phyloP scores from a whole-genome alignment of 2,329 filamentous ascomycete species.

The Colletotrichum endophyticum region DNA sequence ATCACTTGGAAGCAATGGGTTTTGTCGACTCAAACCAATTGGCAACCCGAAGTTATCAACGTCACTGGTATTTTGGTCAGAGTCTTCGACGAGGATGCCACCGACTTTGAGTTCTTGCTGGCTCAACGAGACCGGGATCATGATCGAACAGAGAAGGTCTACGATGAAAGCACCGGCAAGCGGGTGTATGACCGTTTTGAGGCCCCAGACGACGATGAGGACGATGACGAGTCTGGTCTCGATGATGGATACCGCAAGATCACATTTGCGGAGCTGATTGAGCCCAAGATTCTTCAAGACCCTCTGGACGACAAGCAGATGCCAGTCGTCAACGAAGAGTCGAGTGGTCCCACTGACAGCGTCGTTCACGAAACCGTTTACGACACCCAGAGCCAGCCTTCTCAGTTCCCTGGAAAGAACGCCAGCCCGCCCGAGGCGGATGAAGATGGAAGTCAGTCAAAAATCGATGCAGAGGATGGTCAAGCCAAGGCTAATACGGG shows the following conservation, averaged over 20 bases:
- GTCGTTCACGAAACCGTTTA: slow-evolving; percentile 26
- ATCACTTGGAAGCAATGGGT: slow-evolving; percentile 72
- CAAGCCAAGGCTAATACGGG: slow-evolving; percentile 10
- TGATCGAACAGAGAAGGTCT: slow-evolving; percentile 60
- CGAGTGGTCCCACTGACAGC: slow-evolving; percentile 22
- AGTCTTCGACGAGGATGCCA: slow-evolving; percentile 56
- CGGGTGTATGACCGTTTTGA: slow-evolving; percentile 82
- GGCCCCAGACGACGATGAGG: slow-evolving; percentile 67
- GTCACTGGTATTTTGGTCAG: slow-evolving; percentile 72
- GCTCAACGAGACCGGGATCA: slow-evolving; percentile 71
- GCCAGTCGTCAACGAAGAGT: slow-evolving; percentile 24
- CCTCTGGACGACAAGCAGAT: slow-evolving; percentile 25
- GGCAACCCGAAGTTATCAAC: slow-evolving; percentile 67
- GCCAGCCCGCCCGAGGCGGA: slow-evolving; percentile 22
- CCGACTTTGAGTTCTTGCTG: slow-evolving; percentile 63
- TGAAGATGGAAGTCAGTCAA: slow-evolving; percentile 32
- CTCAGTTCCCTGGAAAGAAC: not conserved
- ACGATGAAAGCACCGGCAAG: slow-evolving; percentile 71
- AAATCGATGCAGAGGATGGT: slow-evolving; percentile 24
- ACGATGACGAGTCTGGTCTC: slow-evolving; percentile 55
- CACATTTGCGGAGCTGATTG: slow-evolving; percentile 66
- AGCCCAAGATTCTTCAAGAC: slow-evolving; percentile 67
- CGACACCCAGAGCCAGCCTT: not conserved
- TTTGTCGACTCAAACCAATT: slow-evolving; percentile 65
- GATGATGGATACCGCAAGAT: slow-evolving; percentile 68